Percentiles rank a stretch among this genome's conserved stretches.
Conservation (phyloP, 2,329 filamentous ascomycete genomes). For the Penicillium sp. region DNA sequence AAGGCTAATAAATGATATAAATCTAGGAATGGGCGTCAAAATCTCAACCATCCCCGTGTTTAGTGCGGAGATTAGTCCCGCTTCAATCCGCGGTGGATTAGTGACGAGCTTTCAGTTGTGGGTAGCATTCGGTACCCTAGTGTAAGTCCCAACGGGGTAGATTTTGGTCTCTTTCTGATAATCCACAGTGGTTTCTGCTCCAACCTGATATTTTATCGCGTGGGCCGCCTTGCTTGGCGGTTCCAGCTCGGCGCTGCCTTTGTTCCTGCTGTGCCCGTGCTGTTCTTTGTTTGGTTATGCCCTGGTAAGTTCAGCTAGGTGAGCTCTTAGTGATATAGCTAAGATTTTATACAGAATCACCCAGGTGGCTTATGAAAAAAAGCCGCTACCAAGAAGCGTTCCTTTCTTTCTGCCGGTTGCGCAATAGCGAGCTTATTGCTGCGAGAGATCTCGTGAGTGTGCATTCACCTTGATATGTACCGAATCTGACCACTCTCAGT, state of each 20-base stretch:
- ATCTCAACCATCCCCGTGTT: constrained; percentile 30
- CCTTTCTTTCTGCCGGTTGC: constrained; percentile 25
- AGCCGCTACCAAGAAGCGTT: constrained; percentile 27
- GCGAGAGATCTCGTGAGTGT: constrained; percentile 25
- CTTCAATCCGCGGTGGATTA: constrained; percentile 28
- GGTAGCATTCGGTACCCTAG: constrained; percentile 30
- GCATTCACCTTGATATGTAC: background rate
- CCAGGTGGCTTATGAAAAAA: constrained; percentile 35
- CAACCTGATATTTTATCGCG: constrained; percentile 23
- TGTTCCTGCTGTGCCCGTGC: constrained; percentile 41
- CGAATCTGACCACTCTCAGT: constrained; percentile 10
- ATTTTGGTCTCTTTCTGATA: background rate
- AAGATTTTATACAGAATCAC: constrained; percentile 19
- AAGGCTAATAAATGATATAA: background rate
- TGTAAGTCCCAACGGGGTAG: constrained; percentile 4
- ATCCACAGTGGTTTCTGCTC: constrained; percentile 41
- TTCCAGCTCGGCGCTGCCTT: constrained; percentile 38
- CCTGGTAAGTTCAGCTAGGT: constrained; percentile 7
- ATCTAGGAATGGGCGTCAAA: constrained; percentile 27
- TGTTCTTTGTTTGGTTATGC: constrained; percentile 38
- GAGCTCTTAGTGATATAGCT: background rate
- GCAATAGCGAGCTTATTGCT: constrained; percentile 29
- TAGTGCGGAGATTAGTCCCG: constrained; percentile 27
- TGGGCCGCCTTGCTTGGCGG: constrained; percentile 13
- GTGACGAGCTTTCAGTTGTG: constrained; percentile 29